A percentile compares a stretch with the other conserved stretches of the same genome.
phyloP scores from a whole-genome alignment of 352 stramenopile genomes.

The Phytopythium cucurbitacearum region DNA sequence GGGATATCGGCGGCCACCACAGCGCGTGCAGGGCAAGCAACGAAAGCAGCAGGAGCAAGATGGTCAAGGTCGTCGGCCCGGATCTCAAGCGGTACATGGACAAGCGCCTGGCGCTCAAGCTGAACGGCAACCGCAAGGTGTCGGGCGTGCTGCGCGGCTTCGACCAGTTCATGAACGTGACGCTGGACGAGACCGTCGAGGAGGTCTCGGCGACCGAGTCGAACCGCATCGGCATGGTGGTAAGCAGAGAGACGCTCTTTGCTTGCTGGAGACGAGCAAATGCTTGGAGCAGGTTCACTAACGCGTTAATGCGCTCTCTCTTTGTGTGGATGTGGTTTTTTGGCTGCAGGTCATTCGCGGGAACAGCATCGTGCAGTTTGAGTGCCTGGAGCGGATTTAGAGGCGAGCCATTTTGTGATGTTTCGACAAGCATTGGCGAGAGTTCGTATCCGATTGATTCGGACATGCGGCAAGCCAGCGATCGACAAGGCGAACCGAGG shows the following conservation, averaged over 20 bases:
- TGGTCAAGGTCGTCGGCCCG: slow-evolving; percentile 76
- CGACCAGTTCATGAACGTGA: slow-evolving; percentile 98
- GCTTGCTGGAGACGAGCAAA: background rate
- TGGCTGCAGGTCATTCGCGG: slow-evolving; percentile 72
- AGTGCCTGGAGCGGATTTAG: slow-evolving; percentile 83
- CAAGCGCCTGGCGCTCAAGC: slow-evolving; percentile 91
- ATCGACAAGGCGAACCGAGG: too few relatives aligned
- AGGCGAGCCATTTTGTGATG: background rate
- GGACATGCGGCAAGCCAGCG: too few relatives aligned
- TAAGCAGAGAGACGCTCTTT: slow-evolving; percentile 33
- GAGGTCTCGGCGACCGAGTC: slow-evolving; percentile 84
- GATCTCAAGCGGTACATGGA: slow-evolving; percentile 94
- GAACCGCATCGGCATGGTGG: slow-evolving; percentile 92
- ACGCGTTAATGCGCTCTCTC: background rate
- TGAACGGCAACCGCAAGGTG: slow-evolving; percentile 95
- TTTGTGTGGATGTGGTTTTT: background rate
- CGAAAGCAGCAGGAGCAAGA: slow-evolving; percentile 20
- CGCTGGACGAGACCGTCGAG: slow-evolving; percentile 92
- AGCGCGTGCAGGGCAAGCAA: background rate
- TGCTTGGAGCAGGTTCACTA: too few relatives aligned
- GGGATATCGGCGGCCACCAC: background rate
- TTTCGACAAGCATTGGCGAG: slow-evolving; percentile 1
- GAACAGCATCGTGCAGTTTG: slow-evolving; percentile 90
- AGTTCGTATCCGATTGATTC: too few relatives aligned
- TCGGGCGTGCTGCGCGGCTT: slow-evolving; percentile 92